Evolutionary conservation across 208 protist species (phyloP).

Genomic region (Phytomonas sp.): DNA sequence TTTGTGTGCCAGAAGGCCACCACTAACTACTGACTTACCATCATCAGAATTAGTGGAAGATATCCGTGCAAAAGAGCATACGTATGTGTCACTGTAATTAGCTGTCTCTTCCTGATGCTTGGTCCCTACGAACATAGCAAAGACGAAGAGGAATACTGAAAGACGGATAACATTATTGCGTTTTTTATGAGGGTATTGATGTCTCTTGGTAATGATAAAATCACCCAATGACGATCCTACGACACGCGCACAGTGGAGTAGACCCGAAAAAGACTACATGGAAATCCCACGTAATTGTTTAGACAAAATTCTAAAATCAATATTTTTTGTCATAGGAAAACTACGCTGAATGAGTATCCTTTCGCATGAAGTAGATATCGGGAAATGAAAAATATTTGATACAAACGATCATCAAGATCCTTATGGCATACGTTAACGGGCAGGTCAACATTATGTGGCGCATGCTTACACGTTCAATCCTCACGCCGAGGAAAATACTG

Average conservation of each 20-base stretch:
- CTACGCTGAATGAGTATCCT: slow-evolving; percentile 56
- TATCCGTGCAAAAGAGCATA: background rate
- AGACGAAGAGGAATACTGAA: slow-evolving; percentile 12
- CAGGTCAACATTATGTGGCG: slow-evolving; percentile 46
- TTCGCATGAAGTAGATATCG: slow-evolving; percentile 41
- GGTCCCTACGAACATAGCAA: background rate
- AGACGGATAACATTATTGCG: slow-evolving; percentile 19
- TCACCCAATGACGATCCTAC: slow-evolving; percentile 50
- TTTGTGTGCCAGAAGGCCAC: background rate
- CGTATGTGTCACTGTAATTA: background rate
- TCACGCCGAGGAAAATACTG: slow-evolving; percentile 60
- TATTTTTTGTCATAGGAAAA: slow-evolving; percentile 79
- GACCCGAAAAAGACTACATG: slow-evolving; percentile 66
- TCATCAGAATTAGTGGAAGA: background rate
- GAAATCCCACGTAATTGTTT: slow-evolving; percentile 67
- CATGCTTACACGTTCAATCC: slow-evolving; percentile 61
- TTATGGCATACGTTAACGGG: slow-evolving; percentile 33
- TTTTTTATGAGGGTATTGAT: too few species aligned
- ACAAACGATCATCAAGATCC: slow-evolving; percentile 24
- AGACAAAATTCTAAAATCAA: slow-evolving; percentile 52
- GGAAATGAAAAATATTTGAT: slow-evolving; percentile 20
- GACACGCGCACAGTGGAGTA: slow-evolving; percentile 71
- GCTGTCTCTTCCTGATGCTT: background rate
- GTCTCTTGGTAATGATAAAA: slow-evolving; percentile 27
- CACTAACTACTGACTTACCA: background rate